Evolutionary conservation across 1,139 yeast species (phyloP), one percentile per base, ranked within the genome.

Genomic region (Nakaseomyces kungkrabaensis): DNA sequence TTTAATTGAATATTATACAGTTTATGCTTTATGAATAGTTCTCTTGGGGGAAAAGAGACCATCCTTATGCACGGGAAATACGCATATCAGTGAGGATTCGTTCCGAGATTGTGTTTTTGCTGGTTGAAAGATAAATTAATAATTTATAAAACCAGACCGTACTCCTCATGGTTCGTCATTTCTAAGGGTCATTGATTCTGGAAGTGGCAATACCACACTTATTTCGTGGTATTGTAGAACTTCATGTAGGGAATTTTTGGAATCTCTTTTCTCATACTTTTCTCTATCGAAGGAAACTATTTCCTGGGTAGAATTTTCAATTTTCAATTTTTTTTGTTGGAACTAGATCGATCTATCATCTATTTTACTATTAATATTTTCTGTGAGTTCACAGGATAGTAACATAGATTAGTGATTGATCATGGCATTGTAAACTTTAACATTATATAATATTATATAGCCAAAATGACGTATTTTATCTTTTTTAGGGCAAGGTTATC

Each of bases 81-180:
- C 97, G 96, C 95, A 95, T 88, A 87, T 90, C 97, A 89, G 96
- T 90, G 98, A 90, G 97, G 97, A 92, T 89, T 89, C 96, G 96
- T 92, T 41, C 97, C 97, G 98, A 90, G 98, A 88, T 88, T 95
- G 95, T 90, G 97, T 90, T 86, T 89, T 90, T 90, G 98, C 98
- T 90, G 95, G 97, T 90, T 90, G 97, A 90, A 90, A 90, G 59
- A 61, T 56, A 89, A 92, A 38, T 7, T 38, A 26, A 43, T 47
- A 85, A 80, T 83, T 13, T 8, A 33, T 8, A 17, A 84, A 86
- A 92, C 95, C 72, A 82, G 97, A 89, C 97, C 89, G 53, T 41
- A 79, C 97, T 89, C 83, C 87, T 82, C 72, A 68, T 72, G 72
- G 77, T 29, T 69, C 72, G 67, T 54, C 45, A 50, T 54, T 52